Base-by-base conservation (phyloP, 2,329 filamentous ascomycete genomes). In the Claviceps lovelessii region DNA sequence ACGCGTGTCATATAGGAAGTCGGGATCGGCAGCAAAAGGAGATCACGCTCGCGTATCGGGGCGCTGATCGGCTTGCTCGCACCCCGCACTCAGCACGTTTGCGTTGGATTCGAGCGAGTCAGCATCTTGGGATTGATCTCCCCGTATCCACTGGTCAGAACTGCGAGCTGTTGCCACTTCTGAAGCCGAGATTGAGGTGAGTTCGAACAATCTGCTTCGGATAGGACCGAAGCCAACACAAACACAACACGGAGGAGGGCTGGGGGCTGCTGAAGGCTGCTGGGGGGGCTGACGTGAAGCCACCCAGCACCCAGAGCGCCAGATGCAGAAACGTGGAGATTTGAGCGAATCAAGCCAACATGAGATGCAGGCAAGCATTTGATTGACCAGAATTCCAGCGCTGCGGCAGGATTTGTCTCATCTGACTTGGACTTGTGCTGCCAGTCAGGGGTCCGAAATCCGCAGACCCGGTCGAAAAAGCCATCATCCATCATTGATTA, bases 321-420 rank as follows among this genome's bases (percentile, higher is more conserved):
- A 29, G 39, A 42, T 17, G 3, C 23, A 23, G 23, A 23, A 39
- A 44, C 29, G 42, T 35, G 51, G 41, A 46, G 9, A 37, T 35
- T 10, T 31, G 42, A 31, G 51, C 51, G 51, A 47, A 53, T 47
- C 31, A 53, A 52, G 42, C 42, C 33, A 28, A 52, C 51, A 52
- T 46, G 51, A 46, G 51, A 37, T 17, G 41, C 50, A 35, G 50
- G 13, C 15, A 53, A n/a, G 51, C 44, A 19, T 53, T 48, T 53
- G 44, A 33, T 53, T 47, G 51, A 47, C 37, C 28, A 31, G n/a
- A 28, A 28, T 29, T 9, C 13, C 33, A 46, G 37, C 19, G 42
- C 31, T 35, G 29, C 23, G 37, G 49, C 42, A 37, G 42, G 51
- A 31, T 52, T n/a, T 35, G 33, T 29, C 50, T 45, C 17, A 23